phyloP scores from a whole-genome alignment of 148 eudicot species.

The Chenopodium berlandieri region DNA sequence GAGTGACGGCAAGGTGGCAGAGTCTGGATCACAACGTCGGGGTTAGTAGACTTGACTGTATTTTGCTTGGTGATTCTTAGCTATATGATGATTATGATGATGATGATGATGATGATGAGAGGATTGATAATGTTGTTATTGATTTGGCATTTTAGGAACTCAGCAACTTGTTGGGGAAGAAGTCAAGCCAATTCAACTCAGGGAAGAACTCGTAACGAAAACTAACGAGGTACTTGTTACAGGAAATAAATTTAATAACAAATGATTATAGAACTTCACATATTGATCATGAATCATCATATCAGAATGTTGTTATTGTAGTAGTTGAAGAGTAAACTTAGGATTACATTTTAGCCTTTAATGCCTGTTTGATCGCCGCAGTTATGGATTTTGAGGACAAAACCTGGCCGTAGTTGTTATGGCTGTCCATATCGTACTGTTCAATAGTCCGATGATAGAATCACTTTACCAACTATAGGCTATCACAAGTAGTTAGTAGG shows the following conservation, averaged over 20 bases:
- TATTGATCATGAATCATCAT: background rate
- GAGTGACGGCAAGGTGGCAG: slow-evolving; percentile 19
- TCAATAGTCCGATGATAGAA: background rate
- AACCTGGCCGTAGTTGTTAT: background rate
- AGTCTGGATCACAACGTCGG: slow-evolving; percentile 31
- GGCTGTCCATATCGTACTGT: background rate
- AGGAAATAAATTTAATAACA: background rate
- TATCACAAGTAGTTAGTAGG: background rate
- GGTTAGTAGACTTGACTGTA: slow-evolving; percentile 42
- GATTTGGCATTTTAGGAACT: slow-evolving; percentile 32
- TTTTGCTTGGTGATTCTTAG: background rate
- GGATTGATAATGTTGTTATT: slow-evolving; percentile 13
- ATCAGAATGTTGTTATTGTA: background rate
- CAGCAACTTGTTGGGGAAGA: slow-evolving; percentile 24
- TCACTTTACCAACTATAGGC: background rate
- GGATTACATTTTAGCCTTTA: background rate
- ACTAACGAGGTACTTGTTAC: slow-evolving; percentile 40
- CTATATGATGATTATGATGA: background rate
- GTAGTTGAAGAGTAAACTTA: background rate
- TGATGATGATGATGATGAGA: background rate
- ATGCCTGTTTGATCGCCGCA: background rate
- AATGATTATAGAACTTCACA: background rate
- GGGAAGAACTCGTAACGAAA: slow-evolving; percentile 27
- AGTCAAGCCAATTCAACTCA: slow-evolving; percentile 26
- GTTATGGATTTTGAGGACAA: background rate